Evolutionary conservation across 1,284 basidiomycete species (phyloP), one percentile per base, ranked within the genome.

Genomic region (Lignosus rhinocerotis): DNA sequence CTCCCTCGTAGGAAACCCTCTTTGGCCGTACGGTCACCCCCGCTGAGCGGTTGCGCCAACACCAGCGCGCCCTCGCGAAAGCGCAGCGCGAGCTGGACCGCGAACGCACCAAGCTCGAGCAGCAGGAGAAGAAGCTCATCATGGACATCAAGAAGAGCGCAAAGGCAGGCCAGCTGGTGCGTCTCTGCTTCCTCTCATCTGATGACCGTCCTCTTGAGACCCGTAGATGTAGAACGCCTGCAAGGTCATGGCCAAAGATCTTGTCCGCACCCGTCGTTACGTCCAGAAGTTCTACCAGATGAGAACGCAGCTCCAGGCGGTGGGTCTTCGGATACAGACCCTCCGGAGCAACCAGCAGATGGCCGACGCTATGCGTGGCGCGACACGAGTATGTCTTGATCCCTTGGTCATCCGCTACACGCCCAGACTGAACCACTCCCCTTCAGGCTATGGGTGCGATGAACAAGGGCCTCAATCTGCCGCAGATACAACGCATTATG

Each of bases 261-360:
- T 99, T 57, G 95, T 99, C 63, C 85, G 97, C 63, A 98, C 96
- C 25, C 82, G 97, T 51, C 84, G 93, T 69, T 98, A 99, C 72
- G 84, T 97, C 33, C 95, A 98, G 75, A 99, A 98, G 74, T 99
- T 99, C 79, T 94, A 98, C 70, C 94, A 96, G 72, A 99, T 99
- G 96, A 86, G 93, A 60, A 99, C 97, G 1, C 97, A 99, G 72
- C 82, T 99, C 1, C 97, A 99, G 75, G 97, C 96, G 6, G 94
- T 99, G 46, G 89, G 92, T 16, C 79, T 99, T 58, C 85, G 97
- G 62, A 97, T 99, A 80, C 97, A 99, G 76, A 96, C 96, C 6
- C 79, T 99, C 57, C 81, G 97, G 64, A 96, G 93, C 69, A 98
- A 98, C 71, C 95, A 99, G 74, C 94, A 97, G 77, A 99, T 99